Percentiles rank a stretch among this genome's conserved stretches.
phyloP scores from a whole-genome alignment of 2,329 filamentous ascomycete genomes.

The Cytospora schulzeri region DNA sequence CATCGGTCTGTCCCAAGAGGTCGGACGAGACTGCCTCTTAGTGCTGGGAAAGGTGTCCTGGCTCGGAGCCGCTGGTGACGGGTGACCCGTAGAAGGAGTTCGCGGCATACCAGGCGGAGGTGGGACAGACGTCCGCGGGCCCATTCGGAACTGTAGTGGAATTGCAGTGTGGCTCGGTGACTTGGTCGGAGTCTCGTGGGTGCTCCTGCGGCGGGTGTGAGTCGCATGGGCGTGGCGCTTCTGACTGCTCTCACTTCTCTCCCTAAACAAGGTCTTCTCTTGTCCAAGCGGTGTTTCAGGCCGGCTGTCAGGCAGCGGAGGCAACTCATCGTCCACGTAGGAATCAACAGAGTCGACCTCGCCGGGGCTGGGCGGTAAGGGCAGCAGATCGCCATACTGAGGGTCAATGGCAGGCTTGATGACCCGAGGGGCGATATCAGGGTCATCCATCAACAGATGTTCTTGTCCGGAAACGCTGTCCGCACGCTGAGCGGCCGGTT shows the following conservation, averaged over 20 bases:
- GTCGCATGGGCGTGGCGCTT: constrained; percentile 28
- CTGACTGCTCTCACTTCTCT: constrained; percentile 35
- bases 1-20: constrained; percentile 47
- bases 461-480: constrained; percentile 44
- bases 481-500: constrained; percentile 23
- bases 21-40: constrained; percentile 12
- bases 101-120: constrained; percentile 44
- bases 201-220: constrained; percentile 53
- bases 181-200: constrained; percentile 49
- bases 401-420: constrained; percentile 69
- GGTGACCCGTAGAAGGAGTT: constrained; percentile 41
- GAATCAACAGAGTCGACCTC: constrained; percentile 44
- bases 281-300: constrained; percentile 57
- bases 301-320: constrained; percentile 61
- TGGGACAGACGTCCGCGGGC: constrained; percentile 46
- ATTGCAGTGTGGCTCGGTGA: constrained; percentile 61
- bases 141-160: constrained; percentile 57
- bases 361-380: constrained; percentile 61
- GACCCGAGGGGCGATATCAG: constrained; percentile 58
- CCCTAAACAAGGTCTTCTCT: constrained; percentile 45
- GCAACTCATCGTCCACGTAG: constrained; percentile 45
- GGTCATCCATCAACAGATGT: constrained; percentile 31
- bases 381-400: constrained; percentile 65
- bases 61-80: constrained; percentile 26
- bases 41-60: constrained; percentile 10